These are phyloP conservation scores for Metschnikowia kofuensis DNA, from an alignment of 805 yeast genomes.

Conservation along the genomic window DNA sequence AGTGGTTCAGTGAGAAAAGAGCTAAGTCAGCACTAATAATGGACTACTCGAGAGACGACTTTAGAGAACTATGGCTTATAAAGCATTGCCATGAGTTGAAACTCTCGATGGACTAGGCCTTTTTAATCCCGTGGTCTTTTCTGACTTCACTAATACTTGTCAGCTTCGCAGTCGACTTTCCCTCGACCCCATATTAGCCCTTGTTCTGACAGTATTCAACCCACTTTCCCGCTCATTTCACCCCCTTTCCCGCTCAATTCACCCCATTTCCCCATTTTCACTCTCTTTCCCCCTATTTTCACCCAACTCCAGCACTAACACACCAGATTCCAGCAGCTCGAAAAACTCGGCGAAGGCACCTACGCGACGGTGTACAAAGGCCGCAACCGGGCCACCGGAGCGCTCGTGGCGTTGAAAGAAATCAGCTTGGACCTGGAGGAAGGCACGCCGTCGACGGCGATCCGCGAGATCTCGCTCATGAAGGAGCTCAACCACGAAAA, in stretches of 20 bases:
- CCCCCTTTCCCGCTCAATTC: neutral
- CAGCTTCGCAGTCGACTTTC: neutral
- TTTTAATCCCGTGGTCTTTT: too few species aligned
- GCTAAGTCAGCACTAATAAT: too few species aligned
- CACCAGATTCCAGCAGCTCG: slow-evolving; percentile 51
- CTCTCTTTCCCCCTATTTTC: too few species aligned
- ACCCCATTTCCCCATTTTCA: too few species aligned
- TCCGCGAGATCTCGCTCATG: slow-evolving; percentile 92
- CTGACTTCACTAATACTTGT: too few species aligned
- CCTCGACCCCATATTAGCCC: neutral
- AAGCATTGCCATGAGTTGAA: too few species aligned
- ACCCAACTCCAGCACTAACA: neutral
- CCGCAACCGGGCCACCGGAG: slow-evolving; percentile 79
- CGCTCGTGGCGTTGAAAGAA: slow-evolving; percentile 91
- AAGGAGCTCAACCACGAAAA: slow-evolving; percentile 92
- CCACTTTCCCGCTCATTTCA: neutral
- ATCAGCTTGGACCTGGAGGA: slow-evolving; percentile 94
- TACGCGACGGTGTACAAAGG: slow-evolving; percentile 99
- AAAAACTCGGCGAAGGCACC: slow-evolving; percentile 91
- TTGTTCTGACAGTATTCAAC: neutral
- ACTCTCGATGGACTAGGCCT: too few species aligned
- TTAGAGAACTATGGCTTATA: too few species aligned
- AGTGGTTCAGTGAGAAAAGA: too few species aligned
- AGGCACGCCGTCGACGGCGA: slow-evolving; percentile 98
- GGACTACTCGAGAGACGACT: too few species aligned